Conservation (phyloP, 768 basidiomycete species). For the Pulveroboletus sp. region DNA sequence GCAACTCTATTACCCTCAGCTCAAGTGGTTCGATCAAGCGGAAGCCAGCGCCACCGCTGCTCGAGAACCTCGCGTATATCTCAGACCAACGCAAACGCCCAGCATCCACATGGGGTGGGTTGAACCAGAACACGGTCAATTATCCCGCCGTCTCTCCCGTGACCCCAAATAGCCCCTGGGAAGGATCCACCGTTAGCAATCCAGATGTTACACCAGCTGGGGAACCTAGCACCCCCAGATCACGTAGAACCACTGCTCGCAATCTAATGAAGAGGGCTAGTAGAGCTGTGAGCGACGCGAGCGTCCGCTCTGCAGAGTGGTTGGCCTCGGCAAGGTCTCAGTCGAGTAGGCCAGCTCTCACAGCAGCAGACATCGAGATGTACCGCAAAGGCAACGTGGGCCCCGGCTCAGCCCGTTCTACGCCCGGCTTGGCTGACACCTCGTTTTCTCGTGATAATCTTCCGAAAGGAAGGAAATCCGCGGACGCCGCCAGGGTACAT, state of each 20-base stretch:
- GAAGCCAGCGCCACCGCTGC: slow-evolving; percentile 30
- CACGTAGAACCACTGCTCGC: slow-evolving; percentile 14
- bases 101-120: slow-evolving; percentile 24
- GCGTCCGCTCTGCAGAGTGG: slow-evolving; percentile 33
- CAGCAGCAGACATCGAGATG: slow-evolving; percentile 22
- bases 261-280: slow-evolving; percentile 20
- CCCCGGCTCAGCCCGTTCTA: slow-evolving; percentile 1
- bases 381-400: slow-evolving; percentile 21
- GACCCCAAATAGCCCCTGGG: slow-evolving; percentile 7
- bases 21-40: slow-evolving; percentile 26
- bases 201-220: not conserved
- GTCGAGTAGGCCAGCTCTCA: slow-evolving; percentile 12
- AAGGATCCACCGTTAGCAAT: not conserved
- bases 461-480: slow-evolving; percentile 1
- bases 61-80: slow-evolving; percentile 13
- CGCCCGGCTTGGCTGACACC: not conserved
- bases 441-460: not conserved
- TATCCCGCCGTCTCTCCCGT: slow-evolving; percentile 2
- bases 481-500: not conserved
- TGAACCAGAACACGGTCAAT: slow-evolving; percentile 7
- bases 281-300: slow-evolving; percentile 24
- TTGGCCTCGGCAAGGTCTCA: slow-evolving; percentile 20
- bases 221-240: slow-evolving; percentile 7
- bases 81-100: slow-evolving; percentile 5
- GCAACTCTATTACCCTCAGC: slow-evolving; percentile 3